A percentile compares a stretch with the other conserved stretches of the same genome.
Conservation (phyloP, 495 filamentous ascomycete genomes). For the Hypoxylon subgilvum region DNA sequence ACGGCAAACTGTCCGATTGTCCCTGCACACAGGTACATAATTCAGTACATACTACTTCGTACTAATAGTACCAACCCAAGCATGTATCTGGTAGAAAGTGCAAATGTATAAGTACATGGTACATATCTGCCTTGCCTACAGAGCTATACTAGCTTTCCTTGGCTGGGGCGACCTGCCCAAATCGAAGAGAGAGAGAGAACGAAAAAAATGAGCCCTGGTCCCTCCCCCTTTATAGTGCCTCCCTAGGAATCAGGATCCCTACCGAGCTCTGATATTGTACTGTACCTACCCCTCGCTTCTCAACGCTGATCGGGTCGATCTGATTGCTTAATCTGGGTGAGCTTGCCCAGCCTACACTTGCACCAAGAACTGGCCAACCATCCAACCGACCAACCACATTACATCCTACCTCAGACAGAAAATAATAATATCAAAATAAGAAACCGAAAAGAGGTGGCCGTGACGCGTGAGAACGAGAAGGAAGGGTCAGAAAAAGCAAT, state of each 20-base stretch:
- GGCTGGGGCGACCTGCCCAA: conserved; percentile 24
- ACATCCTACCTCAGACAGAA: conserved; percentile 38
- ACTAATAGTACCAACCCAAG: no score
- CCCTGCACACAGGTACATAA: no score
- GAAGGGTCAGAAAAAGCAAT: conserved; percentile 30
- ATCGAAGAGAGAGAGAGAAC: conserved; percentile 4
- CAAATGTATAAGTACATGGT: no score
- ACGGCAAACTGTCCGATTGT: conserved; percentile 35
- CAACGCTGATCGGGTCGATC: conserved; percentile 41
- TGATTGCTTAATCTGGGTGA: conserved; percentile 45
- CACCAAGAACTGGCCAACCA: conserved; percentile 26
- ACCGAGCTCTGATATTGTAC: conserved; percentile 3
- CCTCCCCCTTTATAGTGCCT: conserved; percentile 22
- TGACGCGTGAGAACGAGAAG: conserved; percentile 18
- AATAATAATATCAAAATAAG: conserved; percentile 21
- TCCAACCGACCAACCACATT: conserved; percentile 38
- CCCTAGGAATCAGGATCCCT: no score
- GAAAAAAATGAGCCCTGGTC: neutral
- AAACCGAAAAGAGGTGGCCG: conserved; percentile 5
- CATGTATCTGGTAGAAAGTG: no score
- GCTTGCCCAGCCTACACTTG: conserved; percentile 35
- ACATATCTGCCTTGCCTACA: no score
- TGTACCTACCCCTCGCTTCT: conserved; percentile 25
- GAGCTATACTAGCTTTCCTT: no score
- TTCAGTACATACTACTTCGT: no score